phyloP scores from a whole-genome alignment of 139 green algal genomes.

The Closterium sp. region DNA sequence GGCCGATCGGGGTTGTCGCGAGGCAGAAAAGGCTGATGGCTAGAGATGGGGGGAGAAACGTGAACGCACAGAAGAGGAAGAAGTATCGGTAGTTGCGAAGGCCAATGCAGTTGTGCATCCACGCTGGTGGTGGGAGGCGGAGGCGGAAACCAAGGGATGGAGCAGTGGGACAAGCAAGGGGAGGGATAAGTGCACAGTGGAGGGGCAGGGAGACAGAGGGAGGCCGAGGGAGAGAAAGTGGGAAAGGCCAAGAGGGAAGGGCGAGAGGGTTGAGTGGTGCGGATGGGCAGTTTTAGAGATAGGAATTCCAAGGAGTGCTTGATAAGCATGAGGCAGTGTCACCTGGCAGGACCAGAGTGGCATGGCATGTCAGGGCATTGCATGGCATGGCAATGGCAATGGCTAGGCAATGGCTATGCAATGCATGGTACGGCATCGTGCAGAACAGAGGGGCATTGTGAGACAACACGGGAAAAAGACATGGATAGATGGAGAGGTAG shows the following conservation, averaged over 20 bases:
- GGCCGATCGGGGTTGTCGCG: neutral
- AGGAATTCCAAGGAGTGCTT: too few species aligned
- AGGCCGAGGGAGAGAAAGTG: neutral
- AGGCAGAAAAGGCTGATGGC: neutral
- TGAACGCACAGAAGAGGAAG: constrained; percentile 63
- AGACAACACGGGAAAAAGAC: too few species aligned
- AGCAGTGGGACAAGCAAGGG: neutral
- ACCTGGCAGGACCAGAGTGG: constrained; percentile 2
- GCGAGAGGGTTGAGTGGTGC: too few species aligned
- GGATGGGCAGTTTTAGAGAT: too few species aligned
- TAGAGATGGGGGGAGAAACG: neutral
- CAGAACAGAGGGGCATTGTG: too few species aligned
- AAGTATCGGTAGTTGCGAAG: constrained; percentile 76
- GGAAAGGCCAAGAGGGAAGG: neutral
- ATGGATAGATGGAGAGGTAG: too few species aligned
- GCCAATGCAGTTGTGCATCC: constrained; percentile 77
- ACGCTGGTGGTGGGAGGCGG: constrained; percentile 30
- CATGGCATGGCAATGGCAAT: neutral
- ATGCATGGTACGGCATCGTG: too few species aligned
- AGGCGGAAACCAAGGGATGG: constrained; percentile 12
- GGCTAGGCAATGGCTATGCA: too few species aligned
- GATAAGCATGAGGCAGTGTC: too few species aligned
- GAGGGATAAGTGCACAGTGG: neutral
- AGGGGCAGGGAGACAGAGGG: neutral
- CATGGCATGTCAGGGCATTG: neutral